Conservation (phyloP, 768 basidiomycete species). For the Lentinus tigrinus region DNA sequence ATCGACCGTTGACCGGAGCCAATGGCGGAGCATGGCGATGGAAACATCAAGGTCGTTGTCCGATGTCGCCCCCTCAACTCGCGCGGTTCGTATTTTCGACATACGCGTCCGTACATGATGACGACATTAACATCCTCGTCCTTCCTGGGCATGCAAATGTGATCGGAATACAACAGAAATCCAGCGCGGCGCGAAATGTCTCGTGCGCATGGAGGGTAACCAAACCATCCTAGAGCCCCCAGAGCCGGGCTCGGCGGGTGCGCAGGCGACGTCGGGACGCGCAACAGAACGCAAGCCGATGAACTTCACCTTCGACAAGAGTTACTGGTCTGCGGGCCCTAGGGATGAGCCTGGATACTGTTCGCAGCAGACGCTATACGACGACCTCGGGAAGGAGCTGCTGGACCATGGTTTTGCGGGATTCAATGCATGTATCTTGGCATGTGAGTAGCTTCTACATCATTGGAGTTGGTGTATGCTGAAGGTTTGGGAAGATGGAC, state of each 20-base stretch:
- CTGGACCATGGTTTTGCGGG: conserved; percentile 94
- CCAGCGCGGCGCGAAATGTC: conserved; percentile 87
- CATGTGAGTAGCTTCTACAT: conserved; percentile 68
- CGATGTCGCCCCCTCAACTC: conserved; percentile 97
- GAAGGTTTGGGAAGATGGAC: conserved; percentile 51
- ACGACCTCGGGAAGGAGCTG: conserved; percentile 91
- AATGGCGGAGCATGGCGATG: conserved; percentile 79
- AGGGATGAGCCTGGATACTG: conserved; percentile 90
- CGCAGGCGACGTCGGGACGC: conserved; percentile 59
- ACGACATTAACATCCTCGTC: neutral
- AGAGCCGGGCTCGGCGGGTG: conserved; percentile 63
- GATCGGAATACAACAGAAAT: conserved; percentile 55
- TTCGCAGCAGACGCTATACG: conserved; percentile 91
- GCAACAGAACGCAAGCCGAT: conserved; percentile 89
- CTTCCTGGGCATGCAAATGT: neutral
- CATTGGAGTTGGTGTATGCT: conserved; percentile 3
- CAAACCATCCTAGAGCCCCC: conserved; percentile 92
- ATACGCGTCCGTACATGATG: conserved; percentile 1
- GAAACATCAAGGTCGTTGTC: conserved; percentile 90
- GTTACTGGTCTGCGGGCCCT: conserved; percentile 93
- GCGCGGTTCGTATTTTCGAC: conserved; percentile 61
- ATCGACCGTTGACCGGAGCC: neutral
- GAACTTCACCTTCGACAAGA: conserved; percentile 95
- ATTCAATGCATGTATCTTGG: conserved; percentile 98
- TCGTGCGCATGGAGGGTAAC: conserved; percentile 94